Evolutionary conservation across 306 rosid species (phyloP).

Genomic region (Glycine soja): DNA sequence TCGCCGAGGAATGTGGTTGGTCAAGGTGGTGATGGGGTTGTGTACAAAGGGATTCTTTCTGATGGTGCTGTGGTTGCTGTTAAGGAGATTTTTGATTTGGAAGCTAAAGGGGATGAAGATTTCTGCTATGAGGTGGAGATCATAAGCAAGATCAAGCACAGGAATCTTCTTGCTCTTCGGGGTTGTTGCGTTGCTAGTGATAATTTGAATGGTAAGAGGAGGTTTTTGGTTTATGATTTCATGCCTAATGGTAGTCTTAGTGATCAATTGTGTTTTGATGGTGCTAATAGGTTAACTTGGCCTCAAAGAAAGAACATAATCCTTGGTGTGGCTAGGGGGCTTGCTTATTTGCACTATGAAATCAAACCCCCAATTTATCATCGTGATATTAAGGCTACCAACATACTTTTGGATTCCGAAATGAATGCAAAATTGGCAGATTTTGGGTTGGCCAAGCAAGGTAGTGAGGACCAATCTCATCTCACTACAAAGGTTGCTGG

Average conservation of each 20-base stretch:
- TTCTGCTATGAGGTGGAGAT: conserved; percentile 81
- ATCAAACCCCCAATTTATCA: conserved; percentile 84
- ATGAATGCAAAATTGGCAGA: conserved; percentile 80
- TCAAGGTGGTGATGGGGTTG: conserved; percentile 80
- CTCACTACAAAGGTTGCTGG: conserved; percentile 87
- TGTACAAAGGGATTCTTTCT: conserved; percentile 70
- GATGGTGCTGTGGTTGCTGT: conserved; percentile 73
- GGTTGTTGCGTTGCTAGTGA: conserved; percentile 83
- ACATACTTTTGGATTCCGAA: conserved; percentile 76
- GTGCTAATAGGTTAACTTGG: conserved; percentile 64
- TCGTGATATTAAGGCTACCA: conserved; percentile 80
- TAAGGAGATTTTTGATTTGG: conserved; percentile 69
- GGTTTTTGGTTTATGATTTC: conserved; percentile 76
- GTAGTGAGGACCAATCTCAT: conserved; percentile 71
- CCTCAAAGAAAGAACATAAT: conserved; percentile 78
- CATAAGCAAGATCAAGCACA: conserved; percentile 80
- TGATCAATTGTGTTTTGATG: conserved; percentile 56
- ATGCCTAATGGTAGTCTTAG: conserved; percentile 77
- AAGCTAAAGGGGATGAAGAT: conserved; percentile 74
- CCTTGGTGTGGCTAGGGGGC: conserved; percentile 85
- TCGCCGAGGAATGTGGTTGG: conserved; percentile 74
- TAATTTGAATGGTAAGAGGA: conserved; percentile 62
- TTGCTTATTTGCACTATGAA: conserved; percentile 76
- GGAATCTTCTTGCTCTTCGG: conserved; percentile 74
- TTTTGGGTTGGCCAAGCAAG: conserved; percentile 80